Base-by-base conservation (phyloP, 441 rosid species). In the Euphorbia schlechtendalii region DNA sequence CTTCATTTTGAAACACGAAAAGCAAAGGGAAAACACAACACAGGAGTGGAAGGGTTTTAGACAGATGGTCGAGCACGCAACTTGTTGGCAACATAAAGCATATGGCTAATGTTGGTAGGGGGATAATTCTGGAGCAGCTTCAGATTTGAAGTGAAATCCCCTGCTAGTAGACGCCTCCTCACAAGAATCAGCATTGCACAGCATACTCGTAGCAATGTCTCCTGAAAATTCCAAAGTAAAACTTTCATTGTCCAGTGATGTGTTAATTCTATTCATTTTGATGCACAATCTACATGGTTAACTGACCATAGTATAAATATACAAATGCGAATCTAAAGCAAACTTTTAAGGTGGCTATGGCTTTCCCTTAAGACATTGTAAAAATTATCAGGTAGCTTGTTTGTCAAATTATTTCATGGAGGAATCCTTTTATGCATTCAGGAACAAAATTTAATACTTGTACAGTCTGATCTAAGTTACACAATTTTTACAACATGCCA, bases 61-160 rank as follows among this genome's bases (percentile, higher is more conserved):
- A 61, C 77, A 15, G 82, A 71, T 34, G 81, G 77, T 65, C 73
- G 82, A 46, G 71, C 58, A 22, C 94, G 89, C 75, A 94, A 75
- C 77, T 94, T 89, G 77, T 87, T 87, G 63, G 99, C 98, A 36
- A 94, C 94, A 73, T 88, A 90, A 66, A 93, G 83, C 73, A 93
- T 71, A 83, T 93, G 99, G 67, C 84, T 84, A 74, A 93, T 81
- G 80, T 87, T 93, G 66, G 97, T 76, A n/a, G 93, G 81, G n/a
- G 97, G 99, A 68, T 90, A 93, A 57, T 84, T 76, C 72, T 93
- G 99, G 34, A 93, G 93, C 15, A 90, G 82, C 80, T 87, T 87
- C 63, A 93, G 96, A 77, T 84, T 94, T 20, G 94, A 86, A 32
- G 98, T 94, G 82, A 94, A 94, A 77, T 94, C 99, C 63, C 99